A percentile compares a stretch with the other conserved stretches of the same genome.
Conservation (phyloP, 2,329 filamentous ascomycete genomes). For the Alternaria sp. region DNA sequence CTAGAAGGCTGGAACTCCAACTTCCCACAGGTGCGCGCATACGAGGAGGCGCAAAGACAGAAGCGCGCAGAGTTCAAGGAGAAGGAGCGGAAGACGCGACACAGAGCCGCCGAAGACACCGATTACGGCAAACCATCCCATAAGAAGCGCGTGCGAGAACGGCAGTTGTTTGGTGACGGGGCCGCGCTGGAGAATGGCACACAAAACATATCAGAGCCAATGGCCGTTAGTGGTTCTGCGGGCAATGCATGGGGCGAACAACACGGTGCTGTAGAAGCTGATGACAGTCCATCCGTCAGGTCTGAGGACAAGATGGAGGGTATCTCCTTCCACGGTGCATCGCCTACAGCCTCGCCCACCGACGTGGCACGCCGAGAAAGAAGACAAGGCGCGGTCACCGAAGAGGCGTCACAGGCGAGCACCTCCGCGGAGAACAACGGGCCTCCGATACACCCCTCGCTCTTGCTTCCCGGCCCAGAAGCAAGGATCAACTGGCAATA, state of each 20-base stretch:
- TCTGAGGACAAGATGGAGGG: slow-evolving; percentile 49
- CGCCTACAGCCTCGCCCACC: slow-evolving; percentile 23
- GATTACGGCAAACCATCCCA: slow-evolving; percentile 58
- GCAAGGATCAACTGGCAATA: slow-evolving; percentile 88
- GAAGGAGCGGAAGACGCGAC: slow-evolving; percentile 55
- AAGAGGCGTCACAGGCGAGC: slow-evolving; percentile 15
- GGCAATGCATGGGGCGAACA: slow-evolving; percentile 54
- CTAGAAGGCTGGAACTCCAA: slow-evolving; percentile 86
- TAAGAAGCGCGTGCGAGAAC: slow-evolving; percentile 60
- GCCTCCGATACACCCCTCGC: slow-evolving; percentile 39
- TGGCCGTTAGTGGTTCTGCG: slow-evolving; percentile 25
- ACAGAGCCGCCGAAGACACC: slow-evolving; percentile 53
- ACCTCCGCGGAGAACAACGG: background rate
- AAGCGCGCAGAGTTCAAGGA: slow-evolving; percentile 44
- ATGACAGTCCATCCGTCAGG: slow-evolving; percentile 41
- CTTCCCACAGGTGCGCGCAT: slow-evolving; percentile 66
- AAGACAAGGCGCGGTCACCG: slow-evolving; percentile 16
- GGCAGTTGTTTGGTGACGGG: slow-evolving; percentile 51
- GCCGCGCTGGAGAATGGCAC: slow-evolving; percentile 28
- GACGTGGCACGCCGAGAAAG: slow-evolving; percentile 23
- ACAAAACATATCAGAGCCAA: slow-evolving; percentile 26
- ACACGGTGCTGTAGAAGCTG: slow-evolving; percentile 56
- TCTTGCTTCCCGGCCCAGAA: slow-evolving; percentile 48
- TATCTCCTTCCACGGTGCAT: slow-evolving; percentile 36
- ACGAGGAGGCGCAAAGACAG: slow-evolving; percentile 64